Evolutionary conservation across 2,329 filamentous ascomycete species (phyloP).

Genomic region (Cytospora paraplurivora): DNA sequence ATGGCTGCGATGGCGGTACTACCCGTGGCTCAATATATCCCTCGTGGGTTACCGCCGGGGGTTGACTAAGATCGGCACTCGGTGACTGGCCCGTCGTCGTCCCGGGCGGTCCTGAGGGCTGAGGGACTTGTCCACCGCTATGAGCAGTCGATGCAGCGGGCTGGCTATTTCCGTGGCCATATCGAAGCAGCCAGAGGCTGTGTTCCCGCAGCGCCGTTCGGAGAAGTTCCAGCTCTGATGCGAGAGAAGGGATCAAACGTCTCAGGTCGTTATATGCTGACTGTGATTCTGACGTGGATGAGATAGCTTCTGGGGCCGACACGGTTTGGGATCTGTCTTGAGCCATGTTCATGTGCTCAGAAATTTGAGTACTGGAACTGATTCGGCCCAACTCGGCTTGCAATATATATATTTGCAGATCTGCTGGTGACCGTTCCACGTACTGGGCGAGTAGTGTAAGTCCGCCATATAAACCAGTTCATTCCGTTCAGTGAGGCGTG

Average conservation of each 20-base stretch:
- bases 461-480: neutral
- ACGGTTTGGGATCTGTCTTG: neutral
- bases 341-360: neutral
- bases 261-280: constrained; percentile 36
- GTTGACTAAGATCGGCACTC: neutral
- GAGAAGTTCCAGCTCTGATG: constrained; percentile 36
- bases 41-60: constrained; percentile 5
- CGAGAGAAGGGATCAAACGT: constrained; percentile 35
- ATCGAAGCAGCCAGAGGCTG: constrained; percentile 37
- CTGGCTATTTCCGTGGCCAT: constrained; percentile 31
- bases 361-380: neutral
- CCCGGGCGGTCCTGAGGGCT: constrained; percentile 8
- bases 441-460: neutral
- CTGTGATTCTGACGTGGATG: constrained; percentile 26
- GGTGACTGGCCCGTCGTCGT: constrained; percentile 12
- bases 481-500: neutral
- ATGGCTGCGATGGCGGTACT: neutral
- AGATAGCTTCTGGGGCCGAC: constrained; percentile 8
- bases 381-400: neutral
- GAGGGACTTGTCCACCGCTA: neutral
- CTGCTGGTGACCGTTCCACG: neutral
- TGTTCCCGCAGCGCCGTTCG: constrained; percentile 37
- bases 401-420: neutral
- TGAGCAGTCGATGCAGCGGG: constrained; percentile 5
- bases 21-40: constrained; percentile 9